A percentile compares a stretch with the other conserved stretches of the same genome.
phyloP scores from a whole-genome alignment of 2,329 filamentous ascomycete species.

The Cordyceps javanica region DNA sequence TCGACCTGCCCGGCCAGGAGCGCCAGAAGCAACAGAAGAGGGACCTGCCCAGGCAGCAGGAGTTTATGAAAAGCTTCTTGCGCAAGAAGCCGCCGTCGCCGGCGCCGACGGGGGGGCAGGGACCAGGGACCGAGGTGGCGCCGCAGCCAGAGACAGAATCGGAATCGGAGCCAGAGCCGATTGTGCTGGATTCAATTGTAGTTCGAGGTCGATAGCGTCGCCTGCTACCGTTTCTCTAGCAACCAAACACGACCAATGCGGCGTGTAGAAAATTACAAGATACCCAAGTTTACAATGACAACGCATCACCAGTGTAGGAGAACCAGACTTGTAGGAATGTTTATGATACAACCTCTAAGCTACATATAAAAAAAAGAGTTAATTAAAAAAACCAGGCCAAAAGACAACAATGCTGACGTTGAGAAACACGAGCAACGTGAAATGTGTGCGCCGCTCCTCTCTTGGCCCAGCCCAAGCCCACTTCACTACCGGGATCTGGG shows the following conservation, averaged over 20 bases:
- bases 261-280: neutral
- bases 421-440: neutral
- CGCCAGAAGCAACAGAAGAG: constrained; percentile 28
- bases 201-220: constrained; percentile 12
- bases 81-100: constrained; percentile 20
- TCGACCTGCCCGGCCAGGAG: constrained; percentile 31
- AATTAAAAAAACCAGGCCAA: constrained; percentile 8
- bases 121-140: neutral
- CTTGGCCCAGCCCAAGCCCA: neutral
- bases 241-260: neutral
- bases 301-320: neutral
- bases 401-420: constrained; percentile 7
- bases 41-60: constrained; percentile 38
- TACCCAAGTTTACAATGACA: neutral
- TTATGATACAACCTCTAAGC: constrained; percentile 31
- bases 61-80: constrained; percentile 45
- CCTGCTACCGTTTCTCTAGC: neutral
- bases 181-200: constrained; percentile 18
- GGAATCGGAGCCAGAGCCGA: neutral
- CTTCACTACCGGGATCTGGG: too few relatives aligned
- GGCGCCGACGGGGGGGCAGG: neutral
- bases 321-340: constrained; percentile 18
- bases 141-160: neutral
- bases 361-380: constrained; percentile 21
- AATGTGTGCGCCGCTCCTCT: neutral